Evolutionary conservation across 495 filamentous ascomycete genomes (phyloP).

Genomic region (Podospora appendiculata): DNA sequence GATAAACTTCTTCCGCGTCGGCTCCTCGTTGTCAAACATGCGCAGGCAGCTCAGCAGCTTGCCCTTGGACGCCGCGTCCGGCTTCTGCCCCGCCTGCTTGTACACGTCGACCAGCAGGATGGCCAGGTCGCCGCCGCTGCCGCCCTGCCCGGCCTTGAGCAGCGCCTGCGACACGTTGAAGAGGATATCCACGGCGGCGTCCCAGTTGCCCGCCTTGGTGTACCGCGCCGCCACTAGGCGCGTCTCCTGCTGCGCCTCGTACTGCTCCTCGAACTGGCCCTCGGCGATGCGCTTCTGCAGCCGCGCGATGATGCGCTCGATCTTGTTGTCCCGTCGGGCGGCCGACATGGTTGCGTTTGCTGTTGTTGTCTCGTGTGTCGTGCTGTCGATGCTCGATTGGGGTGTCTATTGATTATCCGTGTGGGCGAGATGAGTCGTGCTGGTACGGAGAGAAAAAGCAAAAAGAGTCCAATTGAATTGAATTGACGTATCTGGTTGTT

Average conservation of each 20-base stretch:
- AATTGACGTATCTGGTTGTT: no score
- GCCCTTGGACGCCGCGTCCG: conserved; percentile 57
- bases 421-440: no score
- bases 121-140: conserved; percentile 85
- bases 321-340: conserved; percentile 19
- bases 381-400: no score
- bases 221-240: conserved; percentile 90
- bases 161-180: conserved; percentile 76
- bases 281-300: conserved; percentile 69
- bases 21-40: conserved; percentile 74
- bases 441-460: no score
- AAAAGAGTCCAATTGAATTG: no score
- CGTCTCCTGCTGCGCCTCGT: conserved; percentile 97
- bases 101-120: conserved; percentile 82
- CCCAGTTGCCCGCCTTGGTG: conserved; percentile 73
- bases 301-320: conserved; percentile 43
- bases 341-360: background rate
- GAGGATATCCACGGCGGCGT: conserved; percentile 78
- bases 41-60: conserved; percentile 56
- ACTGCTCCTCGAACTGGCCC: conserved; percentile 63
- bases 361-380: background rate
- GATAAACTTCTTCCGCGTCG: conserved; percentile 84
- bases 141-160: conserved; percentile 80
- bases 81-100: conserved; percentile 69
- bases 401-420: no score